A percentile compares a stretch with the other conserved stretches of the same genome.
phyloP scores from a whole-genome alignment of 768 basidiomycete species.

The Serendipita sp. region DNA sequence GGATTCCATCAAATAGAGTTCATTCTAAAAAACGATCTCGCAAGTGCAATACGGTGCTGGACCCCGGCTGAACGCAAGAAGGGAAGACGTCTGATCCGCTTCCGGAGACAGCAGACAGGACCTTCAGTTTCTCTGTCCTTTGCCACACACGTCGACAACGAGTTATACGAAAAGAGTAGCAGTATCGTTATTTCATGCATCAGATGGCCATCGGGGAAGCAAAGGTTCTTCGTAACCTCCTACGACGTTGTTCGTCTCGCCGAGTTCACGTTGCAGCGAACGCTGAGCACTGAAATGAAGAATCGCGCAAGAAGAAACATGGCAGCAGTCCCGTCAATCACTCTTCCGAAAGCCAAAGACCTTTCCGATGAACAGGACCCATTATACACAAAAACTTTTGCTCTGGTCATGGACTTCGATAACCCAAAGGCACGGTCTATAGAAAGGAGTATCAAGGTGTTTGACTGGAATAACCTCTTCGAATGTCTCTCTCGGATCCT shows the following conservation, averaged over 20 bases:
- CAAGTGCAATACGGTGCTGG: background rate
- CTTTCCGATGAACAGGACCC: background rate
- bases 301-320: slow-evolving; percentile 2
- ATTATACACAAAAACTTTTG: background rate
- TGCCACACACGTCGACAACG: background rate
- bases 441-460: background rate
- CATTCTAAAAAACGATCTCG: background rate
- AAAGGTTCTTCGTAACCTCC: background rate
- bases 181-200: background rate
- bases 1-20: background rate
- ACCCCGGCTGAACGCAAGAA: background rate
- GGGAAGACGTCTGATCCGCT: background rate
- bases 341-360: background rate
- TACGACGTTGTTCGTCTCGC: background rate
- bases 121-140: background rate
- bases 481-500: background rate
- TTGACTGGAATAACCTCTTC: background rate
- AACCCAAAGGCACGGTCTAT: background rate
- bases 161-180: background rate
- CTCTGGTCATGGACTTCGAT: background rate
- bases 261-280: background rate
- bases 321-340: background rate
- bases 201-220: background rate
- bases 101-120: background rate
- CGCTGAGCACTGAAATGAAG: background rate